Conservation (phyloP, 129 eudicot species). For the Sambucus nigra region DNA sequence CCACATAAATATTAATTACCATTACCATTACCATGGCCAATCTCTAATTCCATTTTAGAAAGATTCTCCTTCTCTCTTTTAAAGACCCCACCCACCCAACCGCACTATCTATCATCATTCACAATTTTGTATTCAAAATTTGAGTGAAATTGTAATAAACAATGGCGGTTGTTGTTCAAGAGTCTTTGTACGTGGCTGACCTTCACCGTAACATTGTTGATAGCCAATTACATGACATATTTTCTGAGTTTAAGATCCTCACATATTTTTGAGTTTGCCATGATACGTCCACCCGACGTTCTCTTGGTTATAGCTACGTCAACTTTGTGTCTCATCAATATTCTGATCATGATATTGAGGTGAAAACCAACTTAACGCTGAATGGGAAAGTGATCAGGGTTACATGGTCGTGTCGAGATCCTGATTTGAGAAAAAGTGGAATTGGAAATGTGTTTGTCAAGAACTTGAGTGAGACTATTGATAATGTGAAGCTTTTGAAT, state of each 20-base stretch:
- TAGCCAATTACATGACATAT: constrained; percentile 33
- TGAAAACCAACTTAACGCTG: constrained; percentile 47
- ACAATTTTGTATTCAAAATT: too few species aligned
- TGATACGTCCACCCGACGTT: constrained; percentile 53
- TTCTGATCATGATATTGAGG: constrained; percentile 57
- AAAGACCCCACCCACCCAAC: too few species aligned
- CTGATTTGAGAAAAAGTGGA: constrained; percentile 62
- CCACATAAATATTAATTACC: too few species aligned
- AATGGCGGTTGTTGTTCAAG: background rate
- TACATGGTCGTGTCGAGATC: constrained; percentile 67
- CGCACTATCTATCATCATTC: too few species aligned
- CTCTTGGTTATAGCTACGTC: constrained; percentile 83
- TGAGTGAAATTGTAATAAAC: too few species aligned
- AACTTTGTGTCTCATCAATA: constrained; percentile 60
- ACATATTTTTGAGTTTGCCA: constrained; percentile 72
- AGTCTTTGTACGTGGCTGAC: constrained; percentile 64
- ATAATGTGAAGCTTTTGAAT: constrained; percentile 49
- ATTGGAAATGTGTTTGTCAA: constrained; percentile 67
- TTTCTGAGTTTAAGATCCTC: constrained; percentile 49
- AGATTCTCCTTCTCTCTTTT: too few species aligned
- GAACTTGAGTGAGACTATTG: constrained; percentile 65
- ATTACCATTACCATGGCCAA: too few species aligned
- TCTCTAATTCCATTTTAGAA: too few species aligned
- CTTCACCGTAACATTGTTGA: constrained; percentile 57
- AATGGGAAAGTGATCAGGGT: constrained; percentile 70